Percentiles rank a stretch among this genome's conserved stretches.
These are phyloP conservation scores for Podospora australis DNA, from an alignment of 495 filamentous ascomycete genomes.

Conservation along the genomic window DNA sequence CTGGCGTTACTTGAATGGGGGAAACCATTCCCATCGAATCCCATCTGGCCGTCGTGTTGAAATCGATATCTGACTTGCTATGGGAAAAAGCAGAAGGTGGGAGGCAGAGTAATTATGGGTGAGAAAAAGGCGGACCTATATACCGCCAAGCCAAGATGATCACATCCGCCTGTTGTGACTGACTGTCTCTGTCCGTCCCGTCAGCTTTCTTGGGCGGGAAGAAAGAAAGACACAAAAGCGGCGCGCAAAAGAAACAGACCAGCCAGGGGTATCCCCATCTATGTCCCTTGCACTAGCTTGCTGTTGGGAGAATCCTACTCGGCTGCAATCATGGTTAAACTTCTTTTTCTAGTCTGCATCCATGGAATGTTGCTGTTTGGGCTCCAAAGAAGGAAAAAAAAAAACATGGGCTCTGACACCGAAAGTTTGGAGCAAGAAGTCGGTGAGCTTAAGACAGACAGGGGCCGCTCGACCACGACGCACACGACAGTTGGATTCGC, in stretches of 20 bases:
- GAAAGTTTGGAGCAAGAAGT: slow-evolving; percentile 24
- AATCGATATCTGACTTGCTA: too few species aligned
- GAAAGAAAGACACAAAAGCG: background rate
- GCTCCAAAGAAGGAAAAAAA: background rate
- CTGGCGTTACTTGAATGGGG: slow-evolving; percentile 9
- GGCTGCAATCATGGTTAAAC: slow-evolving; percentile 2
- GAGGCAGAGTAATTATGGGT: too few species aligned
- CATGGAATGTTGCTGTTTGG: slow-evolving; percentile 8
- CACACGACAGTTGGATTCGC: slow-evolving; percentile 9
- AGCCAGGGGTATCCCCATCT: background rate
- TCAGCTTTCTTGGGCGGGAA: too few species aligned
- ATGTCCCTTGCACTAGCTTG: slow-evolving; percentile 16
- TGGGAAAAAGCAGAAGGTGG: too few species aligned
- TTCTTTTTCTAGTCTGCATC: too few species aligned
- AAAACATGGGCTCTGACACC: slow-evolving; percentile 14
- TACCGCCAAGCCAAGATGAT: background rate
- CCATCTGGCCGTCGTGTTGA: too few species aligned
- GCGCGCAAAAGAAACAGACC: background rate
- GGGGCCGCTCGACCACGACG: slow-evolving; percentile 12
- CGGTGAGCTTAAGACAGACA: slow-evolving; percentile 29
- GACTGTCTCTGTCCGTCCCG: too few species aligned
- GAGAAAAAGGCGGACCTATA: slow-evolving; percentile 9
- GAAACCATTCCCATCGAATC: background rate
- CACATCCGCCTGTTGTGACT: background rate
- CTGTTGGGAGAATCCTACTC: background rate